Evolutionary conservation across 1,284 basidiomycete species (phyloP).

Genomic region (Cutaneotrichosporon sp.): DNA sequence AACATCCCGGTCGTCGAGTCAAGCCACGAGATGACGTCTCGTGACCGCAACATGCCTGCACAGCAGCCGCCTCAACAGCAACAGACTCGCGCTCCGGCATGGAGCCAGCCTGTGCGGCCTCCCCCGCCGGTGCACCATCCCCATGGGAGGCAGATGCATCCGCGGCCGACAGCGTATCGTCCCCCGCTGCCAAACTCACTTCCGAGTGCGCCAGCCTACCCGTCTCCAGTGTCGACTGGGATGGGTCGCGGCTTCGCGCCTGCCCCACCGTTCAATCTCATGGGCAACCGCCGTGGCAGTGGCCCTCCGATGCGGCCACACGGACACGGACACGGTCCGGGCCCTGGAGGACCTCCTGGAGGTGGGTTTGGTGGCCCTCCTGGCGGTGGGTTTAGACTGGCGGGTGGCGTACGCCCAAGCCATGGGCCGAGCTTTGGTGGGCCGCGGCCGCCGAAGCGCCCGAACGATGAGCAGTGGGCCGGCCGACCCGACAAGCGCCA

Average conservation of each 20-base stretch:
- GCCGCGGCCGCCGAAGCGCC: conserved; percentile 6
- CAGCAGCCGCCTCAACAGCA: conserved; percentile 6
- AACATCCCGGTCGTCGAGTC: conserved; percentile 33
- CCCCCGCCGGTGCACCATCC: conserved; percentile 3
- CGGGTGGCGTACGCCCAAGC: neutral
- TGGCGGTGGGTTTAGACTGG: neutral
- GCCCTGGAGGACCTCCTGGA: conserved; percentile 3
- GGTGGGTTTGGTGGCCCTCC: neutral
- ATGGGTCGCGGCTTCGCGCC: conserved; percentile 12
- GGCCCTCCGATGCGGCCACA: neutral
- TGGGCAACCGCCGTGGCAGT: conserved; percentile 8
- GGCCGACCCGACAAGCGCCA: conserved; percentile 12
- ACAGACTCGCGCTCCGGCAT: conserved; percentile 2
- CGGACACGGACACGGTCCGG: neutral
- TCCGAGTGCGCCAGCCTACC: conserved; percentile 9
- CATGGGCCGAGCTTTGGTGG: conserved; percentile 2
- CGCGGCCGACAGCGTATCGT: neutral
- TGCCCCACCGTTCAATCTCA: conserved; percentile 20
- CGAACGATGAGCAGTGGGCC: conserved; percentile 16
- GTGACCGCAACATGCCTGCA: conserved; percentile 14
- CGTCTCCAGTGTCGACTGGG: neutral
- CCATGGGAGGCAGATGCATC: conserved; percentile 8
- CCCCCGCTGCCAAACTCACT: conserved; percentile 1
- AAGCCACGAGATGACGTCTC: conserved; percentile 47
- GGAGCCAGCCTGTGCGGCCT: conserved; percentile 8